Evolutionary conservation across 2,329 filamentous ascomycete species (phyloP), one percentile per base, ranked within the genome.

Genomic region (Zymoseptoria tritici): DNA sequence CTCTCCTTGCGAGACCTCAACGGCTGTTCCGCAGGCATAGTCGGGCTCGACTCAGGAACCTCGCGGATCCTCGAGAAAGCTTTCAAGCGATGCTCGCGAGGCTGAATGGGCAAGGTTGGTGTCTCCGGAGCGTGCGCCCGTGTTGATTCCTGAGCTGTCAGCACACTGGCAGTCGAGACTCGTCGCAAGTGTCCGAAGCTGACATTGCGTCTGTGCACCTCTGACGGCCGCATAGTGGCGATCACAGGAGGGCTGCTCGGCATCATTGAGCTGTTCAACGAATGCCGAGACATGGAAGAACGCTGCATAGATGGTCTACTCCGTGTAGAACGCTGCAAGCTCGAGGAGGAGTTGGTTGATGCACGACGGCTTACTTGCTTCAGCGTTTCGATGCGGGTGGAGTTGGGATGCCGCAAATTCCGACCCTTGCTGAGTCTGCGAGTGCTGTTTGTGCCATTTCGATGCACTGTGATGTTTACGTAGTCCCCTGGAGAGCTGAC

Each of bases 401-500:
- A 75, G 59, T 75, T 76, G 11, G 73, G 73, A 54, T 76, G 77
- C 42, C 72, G 76, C 61, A 75, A 71, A 61, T 69, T 74, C 22
- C 74, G 66, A 6, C 71, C 69, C 16, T 59, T 55, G 52, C 68
- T 71, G 26, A 74, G 70, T 53, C 73, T 74, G 13, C 68, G 63
- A 29, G 71, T 76, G 20, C 71, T 74, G 68, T 73, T 61, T 71
- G 64, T 59, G 71, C 75, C 55, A 29, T 64, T 69, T 8, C 85
- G 83, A 68, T 91, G 87, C 54, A 94, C 80, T 0, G 84, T 85
- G 56, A 91, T 83, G 66, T 85, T 88, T 29, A 86, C 81, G 67
- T 85, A 85, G 61, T 85, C 82, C 7, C 78, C 80, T 55, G 84
- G 80, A 0, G 78, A 75, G 22, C 64, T 66, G 54, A 74, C 60